Percentiles rank a stretch among this genome's conserved stretches.
These are phyloP conservation scores for Setaria italica DNA, from an alignment of 202 grass and related monocot genomes.

Conservation along the genomic window DNA sequence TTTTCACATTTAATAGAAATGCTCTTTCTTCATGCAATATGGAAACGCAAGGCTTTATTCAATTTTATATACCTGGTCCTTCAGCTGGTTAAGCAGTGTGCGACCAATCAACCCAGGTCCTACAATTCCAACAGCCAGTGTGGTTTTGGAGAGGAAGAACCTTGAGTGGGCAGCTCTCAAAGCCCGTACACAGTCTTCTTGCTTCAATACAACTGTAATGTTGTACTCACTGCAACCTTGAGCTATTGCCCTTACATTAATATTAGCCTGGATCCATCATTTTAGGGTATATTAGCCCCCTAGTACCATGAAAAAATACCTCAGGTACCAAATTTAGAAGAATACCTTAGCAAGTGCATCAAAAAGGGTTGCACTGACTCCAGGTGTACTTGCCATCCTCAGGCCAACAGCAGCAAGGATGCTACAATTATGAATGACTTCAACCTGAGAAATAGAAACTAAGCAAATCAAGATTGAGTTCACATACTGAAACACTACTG, in stretches of 20 bases:
- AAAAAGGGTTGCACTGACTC: conserved; percentile 97
- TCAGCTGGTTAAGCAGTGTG: conserved; percentile 87
- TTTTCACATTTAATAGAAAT: not conserved
- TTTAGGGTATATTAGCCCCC: conserved; percentile 42
- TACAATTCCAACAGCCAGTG: conserved; percentile 84
- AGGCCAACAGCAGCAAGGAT: conserved; percentile 92
- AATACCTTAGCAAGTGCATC: conserved; percentile 94
- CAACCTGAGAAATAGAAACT: conserved; percentile 45
- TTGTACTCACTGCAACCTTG: conserved; percentile 99
- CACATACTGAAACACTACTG: not conserved
- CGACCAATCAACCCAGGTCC: conserved; percentile 90
- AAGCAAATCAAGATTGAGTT: conserved; percentile 24
- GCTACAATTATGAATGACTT: conserved; percentile 87
- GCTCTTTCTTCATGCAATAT: not conserved
- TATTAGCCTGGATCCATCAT: conserved; percentile 77
- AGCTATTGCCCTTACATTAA: conserved; percentile 94
- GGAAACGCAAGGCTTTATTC: not conserved
- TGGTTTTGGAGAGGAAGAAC: conserved; percentile 95
- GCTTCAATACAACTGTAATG: conserved; percentile 94
- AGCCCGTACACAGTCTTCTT: conserved; percentile 91
- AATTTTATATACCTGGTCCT: conserved; percentile 74
- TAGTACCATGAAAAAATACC: not conserved
- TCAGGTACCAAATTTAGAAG: conserved; percentile 46
- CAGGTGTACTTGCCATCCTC: conserved; percentile 96
- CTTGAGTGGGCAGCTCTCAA: conserved; percentile 84